Evolutionary conservation across 2,329 filamentous ascomycete species (phyloP), one percentile per base, ranked within the genome.

Genomic region (Periglandula ipomoeae): DNA sequence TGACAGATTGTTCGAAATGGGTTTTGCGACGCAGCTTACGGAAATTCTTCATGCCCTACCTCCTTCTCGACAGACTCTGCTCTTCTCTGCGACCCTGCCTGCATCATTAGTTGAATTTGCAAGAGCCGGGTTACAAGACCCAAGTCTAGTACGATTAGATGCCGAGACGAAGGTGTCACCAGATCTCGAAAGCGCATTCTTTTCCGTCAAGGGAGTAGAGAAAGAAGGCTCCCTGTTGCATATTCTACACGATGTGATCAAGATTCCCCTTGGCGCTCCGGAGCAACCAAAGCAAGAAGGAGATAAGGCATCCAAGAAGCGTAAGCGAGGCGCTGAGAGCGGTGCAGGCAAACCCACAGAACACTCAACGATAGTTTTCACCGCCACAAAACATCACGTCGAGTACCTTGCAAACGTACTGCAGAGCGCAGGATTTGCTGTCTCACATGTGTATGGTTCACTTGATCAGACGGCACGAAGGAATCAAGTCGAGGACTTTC

Each of bases 1-100:
- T 1, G 93, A 98, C 74, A 81, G 93, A 47, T 74, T 98, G 19
- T 98, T 98, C 66, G 93, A 98, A 64, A 96, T 98, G 91, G 94
- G 93, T 58, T 98, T 98, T 63, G 89, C 90, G 4, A 83, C 87
- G 3, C 93, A 98, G 62, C 73, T 98, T 57, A 85, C 87, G 1
- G 93, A 98, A 64, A 97, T 97, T 72, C 71, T 98, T 46, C 83
- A 95, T 61, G 87, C 89, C 0, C 72, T 98, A 15, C 93, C 94
- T 1, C 72, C 80, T 0, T 86, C 84, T 22, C 79, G 94, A 50
- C 93, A 98, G 63, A 98, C 90, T 3, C 71, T 97, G 7, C 75
- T 98, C 2, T 98, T 98, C 66, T 98, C 93, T 30, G 93, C 93
- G 0, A 98, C 93, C 0, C 73, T 98, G 19, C 93, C 93, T 1